Evolutionary conservation across 805 yeast genomes (phyloP), one percentile per base, ranked within the genome.

Genomic region (Barnettozyma populi): DNA sequence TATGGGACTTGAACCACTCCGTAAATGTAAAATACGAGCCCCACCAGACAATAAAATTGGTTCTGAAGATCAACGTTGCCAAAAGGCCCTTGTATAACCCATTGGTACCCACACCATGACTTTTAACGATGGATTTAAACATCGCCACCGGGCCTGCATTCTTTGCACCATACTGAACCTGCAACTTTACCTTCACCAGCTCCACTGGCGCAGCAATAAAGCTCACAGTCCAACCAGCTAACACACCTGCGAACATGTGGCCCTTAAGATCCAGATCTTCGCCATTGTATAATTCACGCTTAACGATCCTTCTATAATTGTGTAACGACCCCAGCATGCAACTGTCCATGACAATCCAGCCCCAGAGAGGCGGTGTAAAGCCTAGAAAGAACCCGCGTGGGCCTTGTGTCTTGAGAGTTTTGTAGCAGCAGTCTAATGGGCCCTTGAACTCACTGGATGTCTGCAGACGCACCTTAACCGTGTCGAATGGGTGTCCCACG

Each of bases 121-220:
- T 73, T 41, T 70, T 69, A 62, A 78, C 78, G 18, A 84, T 66
- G 51, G 82, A 80, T 45, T 65, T 56, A 18, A 82, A 76, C 35
- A 90, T 90, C 61, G 87, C 87, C 25, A 89, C 67, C 0, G 97
- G 97, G 0, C 97, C 97, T 2, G 47, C 48, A 14, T 85, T 69
- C 37, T 77, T 75, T 11, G 90, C 83, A 62, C 88, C 95, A 62
- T 90, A 90, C 61, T 90, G 97, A 11, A 90, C 89, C 64, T 90
- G 97, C 44, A 90, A 72, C 52, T 95, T 75, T 3, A 95, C 96
- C 67, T 90, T 90, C 55, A 90, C 80, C 57, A 85, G 84, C 64
- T 90, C 97, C 7, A 90, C 84, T 2, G 97, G 97, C 0, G 96
- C 96, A 5, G 97, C 97, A n/a, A 90, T 90, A 69, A 90, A 85